phyloP scores from a whole-genome alignment of 768 basidiomycete genomes.

The Boletus rex-veris region DNA sequence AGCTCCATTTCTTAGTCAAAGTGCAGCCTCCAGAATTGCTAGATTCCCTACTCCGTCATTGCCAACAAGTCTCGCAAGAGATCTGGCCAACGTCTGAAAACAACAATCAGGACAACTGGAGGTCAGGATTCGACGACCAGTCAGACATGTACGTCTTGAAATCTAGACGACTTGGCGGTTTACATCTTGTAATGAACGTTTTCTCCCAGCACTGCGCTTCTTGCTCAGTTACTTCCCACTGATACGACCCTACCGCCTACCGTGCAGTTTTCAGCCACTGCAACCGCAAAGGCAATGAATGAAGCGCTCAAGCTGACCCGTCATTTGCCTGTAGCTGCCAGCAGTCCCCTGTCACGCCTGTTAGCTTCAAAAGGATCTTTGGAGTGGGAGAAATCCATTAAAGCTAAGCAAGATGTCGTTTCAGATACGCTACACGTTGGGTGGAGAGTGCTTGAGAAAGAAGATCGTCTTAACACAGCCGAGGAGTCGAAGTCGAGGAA shows the following conservation, averaged over 20 bases:
- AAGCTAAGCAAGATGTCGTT: slow-evolving; percentile 44
- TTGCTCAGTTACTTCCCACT: slow-evolving; percentile 47
- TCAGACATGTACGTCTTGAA: slow-evolving; percentile 53
- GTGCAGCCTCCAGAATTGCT: slow-evolving; percentile 68
- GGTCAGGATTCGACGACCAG: slow-evolving; percentile 45
- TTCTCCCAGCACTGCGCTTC: slow-evolving; percentile 37
- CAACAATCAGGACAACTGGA: slow-evolving; percentile 34
- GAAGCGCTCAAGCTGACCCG: slow-evolving; percentile 64
- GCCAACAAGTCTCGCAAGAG: slow-evolving; percentile 48
- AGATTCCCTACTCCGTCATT: slow-evolving; percentile 50
- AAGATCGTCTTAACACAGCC: slow-evolving; percentile 28
- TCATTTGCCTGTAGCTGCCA: slow-evolving; percentile 48
- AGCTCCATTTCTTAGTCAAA: slow-evolving; percentile 16
- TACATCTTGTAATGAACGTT: slow-evolving; percentile 4
- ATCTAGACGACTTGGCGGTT: not conserved
- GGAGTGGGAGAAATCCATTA: slow-evolving; percentile 72
- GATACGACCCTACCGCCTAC: slow-evolving; percentile 48
- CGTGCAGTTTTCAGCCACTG: slow-evolving; percentile 51
- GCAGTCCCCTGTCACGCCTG: slow-evolving; percentile 69
- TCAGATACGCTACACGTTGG: slow-evolving; percentile 60
- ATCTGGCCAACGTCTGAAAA: slow-evolving; percentile 45
- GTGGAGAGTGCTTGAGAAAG: slow-evolving; percentile 68
- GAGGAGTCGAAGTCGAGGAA: slow-evolving; percentile 49
- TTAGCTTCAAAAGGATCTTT: slow-evolving; percentile 68
- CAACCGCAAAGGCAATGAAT: slow-evolving; percentile 54